Evolutionary conservation across 352 stramenopile species (phyloP).

Genomic region (Pythium coloratum): DNA sequence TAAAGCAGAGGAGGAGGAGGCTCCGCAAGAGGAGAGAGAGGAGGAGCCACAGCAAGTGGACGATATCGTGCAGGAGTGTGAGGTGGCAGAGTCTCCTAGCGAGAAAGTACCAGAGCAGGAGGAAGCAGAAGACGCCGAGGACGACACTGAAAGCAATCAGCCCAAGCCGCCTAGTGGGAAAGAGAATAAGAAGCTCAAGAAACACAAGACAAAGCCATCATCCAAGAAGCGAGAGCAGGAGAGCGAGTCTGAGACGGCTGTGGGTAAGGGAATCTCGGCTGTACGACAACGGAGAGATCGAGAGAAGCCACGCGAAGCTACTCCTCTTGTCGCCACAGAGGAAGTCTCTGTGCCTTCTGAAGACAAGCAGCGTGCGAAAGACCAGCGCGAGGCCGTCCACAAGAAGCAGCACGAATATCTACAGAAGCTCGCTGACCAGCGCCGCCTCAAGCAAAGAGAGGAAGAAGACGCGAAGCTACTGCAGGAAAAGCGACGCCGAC

Average conservation of each 20-base stretch:
- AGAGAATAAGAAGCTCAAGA: slow-evolving; percentile 21
- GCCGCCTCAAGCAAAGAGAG: slow-evolving; percentile 66
- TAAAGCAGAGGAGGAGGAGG: slow-evolving; percentile 24
- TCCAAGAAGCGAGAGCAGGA: not conserved
- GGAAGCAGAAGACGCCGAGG: slow-evolving; percentile 3
- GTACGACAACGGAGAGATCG: slow-evolving; percentile 3
- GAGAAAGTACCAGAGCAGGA: not conserved
- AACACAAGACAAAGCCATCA: slow-evolving; percentile 1
- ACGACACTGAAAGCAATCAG: slow-evolving; percentile 13
- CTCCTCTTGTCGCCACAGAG: not conserved
- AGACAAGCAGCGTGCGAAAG: slow-evolving; percentile 42
- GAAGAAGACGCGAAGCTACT: slow-evolving; percentile 58
- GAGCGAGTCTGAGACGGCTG: not conserved
- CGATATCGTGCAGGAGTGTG: slow-evolving; percentile 3
- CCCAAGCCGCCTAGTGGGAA: not conserved
- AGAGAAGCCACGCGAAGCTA: slow-evolving; percentile 3
- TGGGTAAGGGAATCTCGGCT: not conserved
- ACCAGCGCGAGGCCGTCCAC: slow-evolving; percentile 50
- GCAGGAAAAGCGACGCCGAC: slow-evolving; percentile 55
- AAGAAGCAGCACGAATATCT: slow-evolving; percentile 77
- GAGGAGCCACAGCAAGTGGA: slow-evolving; percentile 5
- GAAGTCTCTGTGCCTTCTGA: slow-evolving; percentile 20
- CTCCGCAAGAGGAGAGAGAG: slow-evolving; percentile 8
- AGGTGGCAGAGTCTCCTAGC: not conserved
- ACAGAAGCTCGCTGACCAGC: slow-evolving; percentile 53